These are phyloP conservation scores for Xylariaceae sp. DNA, from an alignment of 2,329 filamentous ascomycete species.

Conservation along the genomic window DNA sequence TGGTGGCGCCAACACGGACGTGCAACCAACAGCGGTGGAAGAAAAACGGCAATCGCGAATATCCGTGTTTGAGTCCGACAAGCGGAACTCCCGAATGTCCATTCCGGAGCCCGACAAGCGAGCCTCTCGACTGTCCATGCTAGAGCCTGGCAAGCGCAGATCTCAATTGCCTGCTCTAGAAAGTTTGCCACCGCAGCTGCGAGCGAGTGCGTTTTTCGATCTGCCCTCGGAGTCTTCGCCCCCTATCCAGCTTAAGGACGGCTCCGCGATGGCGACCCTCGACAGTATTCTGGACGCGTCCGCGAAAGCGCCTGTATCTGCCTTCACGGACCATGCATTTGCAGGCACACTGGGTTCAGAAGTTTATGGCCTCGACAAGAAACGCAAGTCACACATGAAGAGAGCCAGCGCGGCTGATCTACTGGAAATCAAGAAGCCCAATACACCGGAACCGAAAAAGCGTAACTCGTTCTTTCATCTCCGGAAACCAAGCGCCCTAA, in stretches of 20 bases:
- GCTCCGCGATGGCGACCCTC: slow-evolving; percentile 80
- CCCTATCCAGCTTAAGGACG: slow-evolving; percentile 55
- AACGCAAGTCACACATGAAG: slow-evolving; percentile 33
- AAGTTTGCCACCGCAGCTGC: slow-evolving; percentile 70
- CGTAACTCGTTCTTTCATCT: slow-evolving; percentile 43
- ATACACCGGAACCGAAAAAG: too few relatives aligned
- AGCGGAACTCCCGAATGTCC: slow-evolving; percentile 31
- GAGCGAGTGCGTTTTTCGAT: slow-evolving; percentile 90
- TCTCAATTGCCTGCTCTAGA: slow-evolving; percentile 34
- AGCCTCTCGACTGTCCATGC: slow-evolving; percentile 30
- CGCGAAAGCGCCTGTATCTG: slow-evolving; percentile 76
- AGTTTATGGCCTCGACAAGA: slow-evolving; percentile 59
- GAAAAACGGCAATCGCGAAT: not conserved
- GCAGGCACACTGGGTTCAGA: slow-evolving; percentile 68
- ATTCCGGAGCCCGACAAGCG: slow-evolving; percentile 27
- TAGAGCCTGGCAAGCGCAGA: slow-evolving; percentile 29
- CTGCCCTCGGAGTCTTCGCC: slow-evolving; percentile 44
- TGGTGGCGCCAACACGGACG: too few relatives aligned
- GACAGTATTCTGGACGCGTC: slow-evolving; percentile 91
- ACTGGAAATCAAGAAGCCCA: slow-evolving; percentile 30
- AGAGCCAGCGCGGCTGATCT: slow-evolving; percentile 16
- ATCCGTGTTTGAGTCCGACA: slow-evolving; percentile 12
- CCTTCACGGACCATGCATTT: slow-evolving; percentile 84
- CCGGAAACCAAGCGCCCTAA: slow-evolving; percentile 30
- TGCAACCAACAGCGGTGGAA: not conserved